Evolutionary conservation across 345 rosid species (phyloP), one percentile per base, ranked within the genome.

Genomic region (Barbarea vulgaris): DNA sequence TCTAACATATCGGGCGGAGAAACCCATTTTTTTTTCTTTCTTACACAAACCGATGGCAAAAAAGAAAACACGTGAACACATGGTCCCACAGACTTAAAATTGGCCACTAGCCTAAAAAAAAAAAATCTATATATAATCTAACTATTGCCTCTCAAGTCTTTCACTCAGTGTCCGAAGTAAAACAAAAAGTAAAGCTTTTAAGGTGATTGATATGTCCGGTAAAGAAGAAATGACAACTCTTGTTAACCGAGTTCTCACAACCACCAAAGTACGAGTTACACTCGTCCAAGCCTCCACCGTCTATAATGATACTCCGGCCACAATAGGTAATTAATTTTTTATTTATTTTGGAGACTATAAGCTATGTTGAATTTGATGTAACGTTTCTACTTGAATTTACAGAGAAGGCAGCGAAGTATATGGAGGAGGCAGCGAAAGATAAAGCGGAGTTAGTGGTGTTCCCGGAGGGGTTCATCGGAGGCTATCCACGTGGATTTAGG

Each of bases 261-360:
- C 67, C 6, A 54, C 84, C 28, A 83, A 79, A 39, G 86, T 91
- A n/a, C 86, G 98, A 22, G 94, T 85, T 64, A 83, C 94, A 41
- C 86, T 91, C 18, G 91, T 89, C 74, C 97, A 91, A 79, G 93
- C 97, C 56, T 87, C 97, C 85, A 91, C 97, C 21, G 75, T 89
- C 63, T 89, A 86, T 81, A 87, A 91, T 67, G 90, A 87, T 70
- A 91, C 96, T 5, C 87, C 96, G 10, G 87, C 92, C 62, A 93
- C 98, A 50, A 75, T 91, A 6, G 61, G 76, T 72, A 71, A 30
- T 2, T 22, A 28, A 21, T 31, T 2, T 2, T 8, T 21, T 13
- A 25, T 53, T 48, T 0, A 8, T 44, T 15, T 44, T 15, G 48
- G 7, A 42, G 9, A 47, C 52, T 28, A n/a, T n/a, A 46, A 22